These are phyloP conservation scores for Volvox carteri DNA, from an alignment of 163 green algal genomes.

Conservation along the genomic window DNA sequence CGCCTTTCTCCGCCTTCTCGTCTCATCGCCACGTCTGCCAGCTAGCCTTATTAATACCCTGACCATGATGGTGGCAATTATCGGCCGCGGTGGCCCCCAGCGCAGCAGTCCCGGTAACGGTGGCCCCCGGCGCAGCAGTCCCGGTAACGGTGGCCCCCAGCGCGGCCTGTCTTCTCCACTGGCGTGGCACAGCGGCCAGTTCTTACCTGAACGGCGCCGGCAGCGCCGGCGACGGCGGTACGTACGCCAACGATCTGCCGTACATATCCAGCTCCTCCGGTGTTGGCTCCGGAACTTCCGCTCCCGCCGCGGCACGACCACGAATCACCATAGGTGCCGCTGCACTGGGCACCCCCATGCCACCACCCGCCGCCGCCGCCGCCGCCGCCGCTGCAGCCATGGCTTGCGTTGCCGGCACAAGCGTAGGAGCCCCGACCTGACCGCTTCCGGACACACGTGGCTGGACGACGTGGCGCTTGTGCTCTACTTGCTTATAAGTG, in stretches of 20 bases:
- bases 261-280: slow-evolving; percentile 77
- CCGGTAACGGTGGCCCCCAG: too few species aligned
- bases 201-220: slow-evolving; percentile 81
- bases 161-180: background rate
- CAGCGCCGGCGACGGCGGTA: slow-evolving; percentile 79
- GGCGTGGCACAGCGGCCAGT: background rate
- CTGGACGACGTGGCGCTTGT: slow-evolving; percentile 53
- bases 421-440: background rate
- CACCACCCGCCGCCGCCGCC: background rate
- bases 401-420: background rate
- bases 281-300: slow-evolving; percentile 46
- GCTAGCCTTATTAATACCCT: too few species aligned
- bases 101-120: too few species aligned
- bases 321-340: slow-evolving; percentile 42
- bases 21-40: too few species aligned
- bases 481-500: slow-evolving; percentile 85
- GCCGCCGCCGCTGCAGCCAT: background rate
- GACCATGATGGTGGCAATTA: too few species aligned
- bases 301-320: slow-evolving; percentile 9
- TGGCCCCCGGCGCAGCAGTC: too few species aligned
- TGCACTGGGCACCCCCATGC: background rate
- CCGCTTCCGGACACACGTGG: slow-evolving; percentile 4
- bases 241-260: slow-evolving; percentile 85
- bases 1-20: too few species aligned
- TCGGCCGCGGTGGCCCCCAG: too few species aligned